Evolutionary conservation across 306 rosid species (phyloP).

Genomic region (Rosa chinensis): DNA sequence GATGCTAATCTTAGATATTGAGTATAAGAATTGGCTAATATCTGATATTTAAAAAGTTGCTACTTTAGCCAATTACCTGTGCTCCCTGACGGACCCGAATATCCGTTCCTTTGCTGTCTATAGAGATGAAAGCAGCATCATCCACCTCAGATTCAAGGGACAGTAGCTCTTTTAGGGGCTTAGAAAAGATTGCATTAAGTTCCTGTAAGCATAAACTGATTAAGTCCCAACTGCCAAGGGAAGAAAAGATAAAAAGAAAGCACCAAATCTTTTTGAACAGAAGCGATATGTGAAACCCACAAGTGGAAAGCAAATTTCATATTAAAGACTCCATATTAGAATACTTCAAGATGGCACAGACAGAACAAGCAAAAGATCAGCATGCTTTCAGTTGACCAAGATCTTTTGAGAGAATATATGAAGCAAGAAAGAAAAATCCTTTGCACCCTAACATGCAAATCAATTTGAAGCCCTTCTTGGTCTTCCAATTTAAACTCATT

Average conservation of each 20-base stretch:
- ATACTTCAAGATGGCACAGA: neutral
- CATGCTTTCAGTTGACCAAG: neutral
- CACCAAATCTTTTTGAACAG: neutral
- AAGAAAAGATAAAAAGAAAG: neutral
- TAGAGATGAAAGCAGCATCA: conserved; percentile 96
- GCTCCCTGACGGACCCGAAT: conserved; percentile 98
- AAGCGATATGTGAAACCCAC: neutral
- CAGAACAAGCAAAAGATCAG: neutral
- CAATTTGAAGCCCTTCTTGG: neutral
- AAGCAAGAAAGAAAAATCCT: conserved; percentile 7
- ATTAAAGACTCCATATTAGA: neutral
- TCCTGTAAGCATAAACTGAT: conserved; percentile 48
- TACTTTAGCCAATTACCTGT: conserved; percentile 50
- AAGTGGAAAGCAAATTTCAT: neutral
- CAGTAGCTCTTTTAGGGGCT: conserved; percentile 83
- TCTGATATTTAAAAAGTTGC: neutral
- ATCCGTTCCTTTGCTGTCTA: conserved; percentile 96
- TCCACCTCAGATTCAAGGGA: conserved; percentile 87
- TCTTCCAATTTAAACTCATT: neutral
- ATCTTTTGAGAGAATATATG: neutral
- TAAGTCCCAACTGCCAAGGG: neutral
- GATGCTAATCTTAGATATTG: neutral
- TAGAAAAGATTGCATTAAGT: conserved; percentile 89
- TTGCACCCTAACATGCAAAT: neutral
- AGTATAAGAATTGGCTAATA: neutral